Evolutionary conservation across 805 yeast species (phyloP).

Genomic region (Yarrowia alimentaria): DNA sequence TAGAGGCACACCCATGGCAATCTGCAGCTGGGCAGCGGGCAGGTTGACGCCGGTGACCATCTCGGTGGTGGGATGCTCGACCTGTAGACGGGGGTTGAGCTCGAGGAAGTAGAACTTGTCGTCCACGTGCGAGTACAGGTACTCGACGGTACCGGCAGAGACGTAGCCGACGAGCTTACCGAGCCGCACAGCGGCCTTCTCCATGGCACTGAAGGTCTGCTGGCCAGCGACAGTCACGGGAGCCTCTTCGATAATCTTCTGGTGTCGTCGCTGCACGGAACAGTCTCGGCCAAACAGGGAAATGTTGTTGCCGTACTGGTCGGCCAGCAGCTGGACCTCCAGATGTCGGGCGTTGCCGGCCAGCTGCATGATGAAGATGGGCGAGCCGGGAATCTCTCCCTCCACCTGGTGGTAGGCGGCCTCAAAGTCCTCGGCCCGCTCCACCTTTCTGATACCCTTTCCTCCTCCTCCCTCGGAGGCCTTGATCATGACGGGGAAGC

Average conservation of each 20-base stretch:
- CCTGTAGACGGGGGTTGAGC: slow-evolving; percentile 97
- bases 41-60: slow-evolving; percentile 98
- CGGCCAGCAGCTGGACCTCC: slow-evolving; percentile 96
- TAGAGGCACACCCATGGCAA: slow-evolving; percentile 99
- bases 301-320: slow-evolving; percentile 96
- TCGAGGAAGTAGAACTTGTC: slow-evolving; percentile 95
- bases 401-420: slow-evolving; percentile 88
- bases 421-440: slow-evolving; percentile 71
- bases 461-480: slow-evolving; percentile 99
- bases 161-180: slow-evolving; percentile 98
- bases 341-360: slow-evolving; percentile 98
- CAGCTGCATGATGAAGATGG: slow-evolving; percentile 94
- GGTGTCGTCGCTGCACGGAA: slow-evolving; percentile 99
- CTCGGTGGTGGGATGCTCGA: slow-evolving; percentile 99
- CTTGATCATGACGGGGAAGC: slow-evolving; percentile 98
- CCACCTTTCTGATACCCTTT: slow-evolving; percentile 98
- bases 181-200: slow-evolving; percentile 93
- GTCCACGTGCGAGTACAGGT: slow-evolving; percentile 88
- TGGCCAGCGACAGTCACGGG: slow-evolving; percentile 93
- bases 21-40: slow-evolving; percentile 97
- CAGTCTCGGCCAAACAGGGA: slow-evolving; percentile 98
- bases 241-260: slow-evolving; percentile 98
- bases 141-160: slow-evolving; percentile 98
- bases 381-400: slow-evolving; percentile 98
- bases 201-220: slow-evolving; percentile 87